These are phyloP conservation scores for Phytophthora europaea DNA, from an alignment of 352 stramenopile species.

Conservation along the genomic window DNA sequence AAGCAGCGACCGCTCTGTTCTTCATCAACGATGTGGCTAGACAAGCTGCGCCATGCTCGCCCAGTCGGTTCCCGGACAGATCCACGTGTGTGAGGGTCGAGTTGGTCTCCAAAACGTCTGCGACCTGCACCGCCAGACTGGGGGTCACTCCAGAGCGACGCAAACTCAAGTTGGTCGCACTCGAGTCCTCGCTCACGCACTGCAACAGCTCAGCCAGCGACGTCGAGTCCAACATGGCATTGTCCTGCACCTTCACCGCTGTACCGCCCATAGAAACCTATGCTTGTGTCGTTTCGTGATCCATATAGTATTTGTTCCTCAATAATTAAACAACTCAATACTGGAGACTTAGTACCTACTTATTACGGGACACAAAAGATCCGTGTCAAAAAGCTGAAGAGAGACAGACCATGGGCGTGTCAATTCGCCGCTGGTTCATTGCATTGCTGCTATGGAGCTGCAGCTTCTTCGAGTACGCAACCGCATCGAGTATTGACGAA, in stretches of 20 bases:
- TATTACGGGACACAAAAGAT: constrained; percentile 29
- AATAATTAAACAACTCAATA: constrained; percentile 8
- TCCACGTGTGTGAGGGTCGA: constrained; percentile 48
- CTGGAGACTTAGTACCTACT: constrained; percentile 4
- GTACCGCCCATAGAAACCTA: background rate
- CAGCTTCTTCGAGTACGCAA: background rate
- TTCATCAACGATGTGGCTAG: constrained; percentile 50
- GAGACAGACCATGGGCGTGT: constrained; percentile 1
- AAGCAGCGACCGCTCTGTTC: constrained; percentile 31
- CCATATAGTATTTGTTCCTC: background rate
- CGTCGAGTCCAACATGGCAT: constrained; percentile 44
- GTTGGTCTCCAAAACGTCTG: constrained; percentile 62
- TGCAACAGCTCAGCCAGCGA: constrained; percentile 36
- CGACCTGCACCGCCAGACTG: constrained; percentile 53
- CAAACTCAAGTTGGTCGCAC: constrained; percentile 31
- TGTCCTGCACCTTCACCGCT: constrained; percentile 7
- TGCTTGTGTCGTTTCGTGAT: constrained; percentile 8
- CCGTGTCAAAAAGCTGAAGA: constrained; percentile 11
- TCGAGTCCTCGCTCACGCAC: constrained; percentile 16
- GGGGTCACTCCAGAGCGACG: constrained; percentile 42
- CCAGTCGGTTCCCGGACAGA: constrained; percentile 47
- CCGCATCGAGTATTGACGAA: constrained; percentile 18
- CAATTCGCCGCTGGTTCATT: constrained; percentile 7
- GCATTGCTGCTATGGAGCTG: constrained; percentile 15
- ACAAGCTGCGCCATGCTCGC: constrained; percentile 46